Evolutionary conservation across 352 stramenopile species (phyloP).

Genomic region (Pilasporangium apinafurcum): DNA sequence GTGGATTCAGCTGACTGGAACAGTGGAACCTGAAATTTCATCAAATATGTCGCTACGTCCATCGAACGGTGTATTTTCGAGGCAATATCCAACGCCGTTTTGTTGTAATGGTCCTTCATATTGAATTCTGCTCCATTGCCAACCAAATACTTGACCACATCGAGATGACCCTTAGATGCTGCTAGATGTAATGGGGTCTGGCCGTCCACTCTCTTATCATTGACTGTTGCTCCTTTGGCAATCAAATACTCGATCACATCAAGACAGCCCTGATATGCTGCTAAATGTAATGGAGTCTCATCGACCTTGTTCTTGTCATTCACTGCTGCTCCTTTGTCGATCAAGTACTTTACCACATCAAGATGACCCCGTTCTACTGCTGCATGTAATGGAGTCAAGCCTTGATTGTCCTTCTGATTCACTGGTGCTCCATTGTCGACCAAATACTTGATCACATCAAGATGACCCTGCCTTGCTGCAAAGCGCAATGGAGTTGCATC

Average conservation of each 20-base stretch:
- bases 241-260: constrained; percentile 5
- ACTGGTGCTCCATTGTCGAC: constrained; percentile 5
- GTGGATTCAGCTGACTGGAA: too few species aligned
- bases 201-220: constrained; percentile 6
- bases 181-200: constrained; percentile 8
- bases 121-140: constrained; percentile 4
- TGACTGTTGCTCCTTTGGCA: constrained; percentile 4
- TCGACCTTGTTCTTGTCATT: constrained; percentile 4
- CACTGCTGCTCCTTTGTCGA: constrained; percentile 6
- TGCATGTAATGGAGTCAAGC: constrained; percentile 6
- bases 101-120: constrained; percentile 4
- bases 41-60: too few species aligned
- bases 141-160: neutral
- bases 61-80: too few species aligned
- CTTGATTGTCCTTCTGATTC: constrained; percentile 4
- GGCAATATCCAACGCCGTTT: constrained; percentile 7
- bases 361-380: constrained; percentile 4
- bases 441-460: neutral
- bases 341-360: constrained; percentile 3
- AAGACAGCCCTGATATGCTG: constrained; percentile 2
- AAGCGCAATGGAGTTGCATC: constrained; percentile 7
- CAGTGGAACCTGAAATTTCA: too few species aligned
- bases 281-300: constrained; percentile 8
- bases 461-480: constrained; percentile 4
- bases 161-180: constrained; percentile 2